These are phyloP conservation scores for Scorias spongiosa DNA, from an alignment of 2,329 filamentous ascomycete genomes.

Conservation along the genomic window DNA sequence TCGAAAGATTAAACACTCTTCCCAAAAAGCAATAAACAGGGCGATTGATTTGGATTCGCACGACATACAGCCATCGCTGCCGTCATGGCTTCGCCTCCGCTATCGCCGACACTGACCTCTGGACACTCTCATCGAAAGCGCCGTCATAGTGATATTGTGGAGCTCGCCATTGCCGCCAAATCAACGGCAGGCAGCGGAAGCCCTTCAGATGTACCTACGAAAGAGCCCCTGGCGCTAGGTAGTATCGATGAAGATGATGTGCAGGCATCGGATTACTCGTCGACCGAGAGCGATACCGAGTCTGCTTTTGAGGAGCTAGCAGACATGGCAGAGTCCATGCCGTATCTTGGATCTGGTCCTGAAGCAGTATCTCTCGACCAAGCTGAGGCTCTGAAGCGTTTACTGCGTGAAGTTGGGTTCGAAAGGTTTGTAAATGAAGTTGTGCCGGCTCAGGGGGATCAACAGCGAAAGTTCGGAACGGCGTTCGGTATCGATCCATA, in stretches of 20 bases:
- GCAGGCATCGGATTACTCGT: background rate
- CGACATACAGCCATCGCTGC: background rate
- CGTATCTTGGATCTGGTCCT: background rate
- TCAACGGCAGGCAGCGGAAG: too few relatives aligned
- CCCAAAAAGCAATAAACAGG: too few relatives aligned
- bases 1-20: too few relatives aligned
- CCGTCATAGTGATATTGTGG: background rate
- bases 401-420: slow-evolving; percentile 59
- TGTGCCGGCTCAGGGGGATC: slow-evolving; percentile 52
- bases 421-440: slow-evolving; percentile 61
- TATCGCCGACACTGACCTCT: background rate
- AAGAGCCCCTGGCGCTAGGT: background rate
- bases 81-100: background rate
- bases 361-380: background rate
- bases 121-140: background rate
- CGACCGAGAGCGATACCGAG: background rate
- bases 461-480: slow-evolving; percentile 69
- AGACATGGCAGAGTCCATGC: background rate
- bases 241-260: background rate
- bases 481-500: slow-evolving; percentile 71
- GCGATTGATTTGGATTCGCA: too few relatives aligned
- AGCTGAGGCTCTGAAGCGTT: slow-evolving; percentile 17
- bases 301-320: background rate
- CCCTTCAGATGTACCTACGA: too few relatives aligned
- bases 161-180: background rate